Base-by-base conservation (phyloP, 225 moss, liverwort and hornwort genomes). In the Bryum argenteum region DNA sequence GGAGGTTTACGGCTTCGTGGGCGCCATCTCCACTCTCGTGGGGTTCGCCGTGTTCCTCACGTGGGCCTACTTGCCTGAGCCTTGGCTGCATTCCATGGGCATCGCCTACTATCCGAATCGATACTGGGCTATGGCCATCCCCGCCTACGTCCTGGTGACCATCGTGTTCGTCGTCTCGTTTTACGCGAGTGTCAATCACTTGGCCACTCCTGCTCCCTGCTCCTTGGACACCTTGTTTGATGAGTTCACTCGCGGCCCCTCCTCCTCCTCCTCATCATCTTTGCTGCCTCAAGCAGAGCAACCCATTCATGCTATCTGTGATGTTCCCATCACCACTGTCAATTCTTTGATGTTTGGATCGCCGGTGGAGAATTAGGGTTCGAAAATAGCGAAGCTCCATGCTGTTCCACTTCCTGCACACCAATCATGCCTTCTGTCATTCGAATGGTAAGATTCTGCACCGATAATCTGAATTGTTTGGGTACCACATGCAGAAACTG, bases 101-200 rank as follows among this genome's bases (percentile, higher is more conserved):
- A 85, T 98, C 71, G 92, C 94, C 8, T 98, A 98, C 38, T 98
- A 94, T 77, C 98, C 98, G 10, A 92, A 84, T 71, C 81, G 94
- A 38, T 98, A 94, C 70, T 98, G 98, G 98, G 92, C 98, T 16
- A 83, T 98, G 83, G 94, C 98, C 59, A 74, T 98, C 73, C 98
- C 98, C 2, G 84, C 91, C 2, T 98, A 98, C 72, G 18, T 89
- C 53, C 77, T 90, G 44, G 83, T 94, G 40, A 73, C 80, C 9
- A 66, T 89, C 14, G 47, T 84, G 26, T 91, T 98, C 77, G 77
- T 91, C 8, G 85, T 84, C 44, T 59, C 51, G 26, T 86, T 92
- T 63, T 98, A 98, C 70, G 70, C 79, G 7, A 82, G 94, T 73
- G 71, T 94, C 56, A 91, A 89, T 74, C 91, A 77, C 61, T 70